Percentiles rank a stretch among this genome's conserved stretches.
Conservation (phyloP, 2,329 filamentous ascomycete genomes). For the Acrodontium crateriforme region DNA sequence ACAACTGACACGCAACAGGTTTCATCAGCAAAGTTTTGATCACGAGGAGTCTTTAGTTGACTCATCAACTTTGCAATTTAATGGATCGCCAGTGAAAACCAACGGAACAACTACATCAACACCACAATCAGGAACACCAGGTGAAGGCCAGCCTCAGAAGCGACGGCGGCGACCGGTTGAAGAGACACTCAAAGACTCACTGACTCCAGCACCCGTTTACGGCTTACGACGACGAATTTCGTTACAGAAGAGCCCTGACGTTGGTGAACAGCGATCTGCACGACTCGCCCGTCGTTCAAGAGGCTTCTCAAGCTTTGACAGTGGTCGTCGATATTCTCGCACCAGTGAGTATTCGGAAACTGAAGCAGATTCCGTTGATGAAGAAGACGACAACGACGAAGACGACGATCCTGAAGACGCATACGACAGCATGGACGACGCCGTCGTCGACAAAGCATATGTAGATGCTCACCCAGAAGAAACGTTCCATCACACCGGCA, state of each 20-base stretch:
- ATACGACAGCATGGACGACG: slow-evolving; percentile 1
- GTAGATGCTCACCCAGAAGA: slow-evolving; percentile 8
- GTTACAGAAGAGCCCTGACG: slow-evolving; percentile 2
- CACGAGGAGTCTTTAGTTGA: too few relatives aligned
- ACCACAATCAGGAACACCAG: too few relatives aligned
- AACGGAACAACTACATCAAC: too few relatives aligned
- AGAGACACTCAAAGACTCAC: slow-evolving; percentile 3
- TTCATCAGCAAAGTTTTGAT: too few relatives aligned
- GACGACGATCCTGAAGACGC: slow-evolving; percentile 4
- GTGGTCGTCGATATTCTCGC: slow-evolving; percentile 2
- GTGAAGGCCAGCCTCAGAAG: too few relatives aligned
- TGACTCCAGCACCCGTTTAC: slow-evolving; percentile 3
- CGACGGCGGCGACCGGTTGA: background rate
- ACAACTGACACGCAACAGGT: too few relatives aligned
- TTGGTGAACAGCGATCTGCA: slow-evolving; percentile 3
- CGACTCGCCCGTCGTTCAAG: slow-evolving; percentile 7
- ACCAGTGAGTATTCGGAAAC: slow-evolving; percentile 1
- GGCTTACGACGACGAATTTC: slow-evolving; percentile 5
- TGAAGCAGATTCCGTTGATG: background rate
- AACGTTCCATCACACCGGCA: slow-evolving; percentile 11
- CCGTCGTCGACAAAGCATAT: slow-evolving; percentile 6
- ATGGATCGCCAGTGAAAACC: too few relatives aligned
- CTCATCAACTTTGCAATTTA: too few relatives aligned
- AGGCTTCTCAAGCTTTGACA: slow-evolving; percentile 3
- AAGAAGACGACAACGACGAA: too few relatives aligned